These are phyloP conservation scores for Wickerhamomyces alni DNA, from an alignment of 805 yeast species.

Conservation along the genomic window DNA sequence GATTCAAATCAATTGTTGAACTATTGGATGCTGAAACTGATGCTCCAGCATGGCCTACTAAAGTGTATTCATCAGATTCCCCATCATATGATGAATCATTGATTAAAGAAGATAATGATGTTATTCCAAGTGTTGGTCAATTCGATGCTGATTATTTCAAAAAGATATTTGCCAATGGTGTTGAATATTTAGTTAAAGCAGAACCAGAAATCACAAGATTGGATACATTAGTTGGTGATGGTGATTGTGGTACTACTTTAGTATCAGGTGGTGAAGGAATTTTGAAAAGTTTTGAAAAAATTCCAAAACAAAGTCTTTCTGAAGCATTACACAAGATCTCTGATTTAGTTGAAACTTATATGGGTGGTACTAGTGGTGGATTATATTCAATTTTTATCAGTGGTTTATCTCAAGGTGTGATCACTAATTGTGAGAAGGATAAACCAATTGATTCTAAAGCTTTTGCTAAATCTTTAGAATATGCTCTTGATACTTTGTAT, in stretches of 20 bases:
- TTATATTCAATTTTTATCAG: conserved; percentile 80
- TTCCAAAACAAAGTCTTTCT: conserved; percentile 36
- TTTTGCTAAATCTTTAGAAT: conserved; percentile 42
- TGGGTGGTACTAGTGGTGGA: conserved; percentile 99
- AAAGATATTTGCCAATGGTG: conserved; percentile 39
- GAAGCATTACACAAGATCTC: conserved; percentile 66
- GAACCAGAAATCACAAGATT: conserved; percentile 82
- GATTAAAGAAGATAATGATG: conserved; percentile 25
- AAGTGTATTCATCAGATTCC: conserved; percentile 21
- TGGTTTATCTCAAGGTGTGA: conserved; percentile 57
- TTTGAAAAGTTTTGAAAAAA: conserved; percentile 40
- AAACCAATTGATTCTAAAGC: conserved; percentile 24
- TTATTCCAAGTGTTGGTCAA: conserved; percentile 29
- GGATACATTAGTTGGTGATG: conserved; percentile 92
- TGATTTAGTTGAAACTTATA: conserved; percentile 78
- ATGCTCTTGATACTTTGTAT: conserved; percentile 68
- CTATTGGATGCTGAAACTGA: conserved; percentile 66
- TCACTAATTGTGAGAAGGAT: conserved; percentile 21
- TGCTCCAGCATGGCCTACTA: conserved; percentile 73
- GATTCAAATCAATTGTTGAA: conserved; percentile 35
- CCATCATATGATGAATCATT: conserved; percentile 26
- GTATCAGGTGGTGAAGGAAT: conserved; percentile 78
- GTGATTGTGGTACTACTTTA: conserved; percentile 93
- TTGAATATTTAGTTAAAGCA: conserved; percentile 46
- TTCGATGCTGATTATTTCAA: conserved; percentile 28